These are phyloP conservation scores for Cutaneotrichosporon mucoides DNA, from an alignment of 1,284 basidiomycete genomes.

Conservation along the genomic window DNA sequence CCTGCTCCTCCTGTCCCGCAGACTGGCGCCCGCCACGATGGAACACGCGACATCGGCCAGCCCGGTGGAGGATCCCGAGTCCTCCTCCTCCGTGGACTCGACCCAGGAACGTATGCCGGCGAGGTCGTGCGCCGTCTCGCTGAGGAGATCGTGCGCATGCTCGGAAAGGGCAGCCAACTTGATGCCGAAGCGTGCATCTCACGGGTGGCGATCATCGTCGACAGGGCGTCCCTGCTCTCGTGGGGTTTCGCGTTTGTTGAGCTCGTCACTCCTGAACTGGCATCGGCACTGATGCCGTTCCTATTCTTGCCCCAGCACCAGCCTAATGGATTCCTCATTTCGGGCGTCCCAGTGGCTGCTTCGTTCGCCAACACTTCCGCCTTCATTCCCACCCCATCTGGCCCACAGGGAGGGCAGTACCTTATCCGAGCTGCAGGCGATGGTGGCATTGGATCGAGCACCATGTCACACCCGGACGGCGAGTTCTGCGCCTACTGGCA, in stretches of 20 bases:
- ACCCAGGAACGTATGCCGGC: conserved; percentile 68
- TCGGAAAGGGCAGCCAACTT: conserved; percentile 63
- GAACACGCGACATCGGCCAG: conserved; percentile 78
- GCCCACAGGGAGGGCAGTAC: conserved; percentile 34
- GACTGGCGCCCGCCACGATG: conserved; percentile 60
- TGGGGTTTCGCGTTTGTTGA: conserved; percentile 92
- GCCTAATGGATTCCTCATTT: conserved; percentile 81
- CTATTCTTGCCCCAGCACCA: conserved; percentile 76
- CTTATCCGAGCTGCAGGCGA: conserved; percentile 27
- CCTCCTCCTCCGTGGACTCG: conserved; percentile 79
- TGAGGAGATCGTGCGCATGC: conserved; percentile 61
- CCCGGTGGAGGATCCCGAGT: conserved; percentile 52
- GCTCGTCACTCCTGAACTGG: conserved; percentile 70
- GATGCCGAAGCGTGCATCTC: conserved; percentile 76
- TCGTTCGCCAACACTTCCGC: conserved; percentile 83
- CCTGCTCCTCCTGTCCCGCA: conserved; percentile 8
- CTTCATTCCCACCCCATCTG: conserved; percentile 69
- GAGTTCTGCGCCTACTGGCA: conserved; percentile 42
- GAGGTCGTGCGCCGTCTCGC: conserved; percentile 50
- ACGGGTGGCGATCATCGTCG: conserved; percentile 78
- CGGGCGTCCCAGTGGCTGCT: conserved; percentile 74
- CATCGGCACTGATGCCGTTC: conserved; percentile 65
- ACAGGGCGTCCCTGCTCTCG: conserved; percentile 72
- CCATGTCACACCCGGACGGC: conserved; percentile 58
- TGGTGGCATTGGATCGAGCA: conserved; percentile 39